A percentile compares a stretch with the other conserved stretches of the same genome.
Conservation (phyloP, 768 basidiomycete genomes). For the Ramaria rubella region DNA sequence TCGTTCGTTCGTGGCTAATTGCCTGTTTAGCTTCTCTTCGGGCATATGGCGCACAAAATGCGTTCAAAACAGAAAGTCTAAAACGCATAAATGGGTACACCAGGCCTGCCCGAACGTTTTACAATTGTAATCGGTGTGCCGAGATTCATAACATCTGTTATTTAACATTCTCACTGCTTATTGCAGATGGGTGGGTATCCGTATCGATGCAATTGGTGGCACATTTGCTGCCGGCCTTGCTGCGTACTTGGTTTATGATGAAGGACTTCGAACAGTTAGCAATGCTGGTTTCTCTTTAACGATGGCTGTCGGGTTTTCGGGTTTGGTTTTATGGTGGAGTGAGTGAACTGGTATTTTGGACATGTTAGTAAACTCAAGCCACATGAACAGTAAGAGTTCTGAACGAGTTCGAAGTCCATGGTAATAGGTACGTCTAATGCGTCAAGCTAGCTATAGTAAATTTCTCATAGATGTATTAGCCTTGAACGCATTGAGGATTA, state of each 20-base stretch:
- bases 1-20: background rate
- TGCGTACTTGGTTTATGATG: conserved; percentile 40
- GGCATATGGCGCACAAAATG: conserved; percentile 54
- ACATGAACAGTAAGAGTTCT: background rate
- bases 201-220: conserved; percentile 55
- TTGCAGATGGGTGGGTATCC: conserved; percentile 40
- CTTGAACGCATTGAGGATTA: conserved; percentile 31
- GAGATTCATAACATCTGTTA: background rate
- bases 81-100: conserved; percentile 50
- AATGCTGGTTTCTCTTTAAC: conserved; percentile 31
- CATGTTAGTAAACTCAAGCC: background rate
- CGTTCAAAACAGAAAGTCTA: conserved; percentile 39
- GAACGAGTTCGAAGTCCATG: conserved; percentile 12
- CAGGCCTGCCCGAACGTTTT: conserved; percentile 40
- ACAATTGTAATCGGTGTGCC: conserved; percentile 43
- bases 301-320: conserved; percentile 52
- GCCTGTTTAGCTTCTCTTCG: conserved; percentile 42
- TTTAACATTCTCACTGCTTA: background rate
- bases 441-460: background rate
- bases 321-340: conserved; percentile 44
- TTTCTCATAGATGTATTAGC: conserved; percentile 11
- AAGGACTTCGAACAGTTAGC: conserved; percentile 20
- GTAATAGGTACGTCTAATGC: conserved; percentile 9
- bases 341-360: background rate
- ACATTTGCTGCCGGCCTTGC: conserved; percentile 50